Conservation (phyloP, 2,329 filamentous ascomycete genomes). For the Penicillium rolfsii region DNA sequence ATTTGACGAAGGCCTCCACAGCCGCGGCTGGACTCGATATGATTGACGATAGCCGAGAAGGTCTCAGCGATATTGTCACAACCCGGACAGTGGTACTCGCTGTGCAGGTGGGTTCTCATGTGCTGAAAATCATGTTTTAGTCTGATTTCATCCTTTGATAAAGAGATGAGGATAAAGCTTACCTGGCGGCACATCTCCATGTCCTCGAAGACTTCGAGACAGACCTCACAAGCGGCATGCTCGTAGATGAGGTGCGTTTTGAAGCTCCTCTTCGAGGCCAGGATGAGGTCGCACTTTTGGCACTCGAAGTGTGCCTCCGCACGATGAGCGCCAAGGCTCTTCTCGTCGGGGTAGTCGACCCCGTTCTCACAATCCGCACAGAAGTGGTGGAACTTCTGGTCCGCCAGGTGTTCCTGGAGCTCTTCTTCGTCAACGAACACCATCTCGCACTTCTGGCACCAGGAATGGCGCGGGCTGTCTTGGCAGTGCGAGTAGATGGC, state of each 20-base stretch:
- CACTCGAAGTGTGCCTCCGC: neutral
- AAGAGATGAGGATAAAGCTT: neutral
- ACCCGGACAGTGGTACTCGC: neutral
- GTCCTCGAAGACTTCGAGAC: neutral
- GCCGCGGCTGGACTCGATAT: neutral
- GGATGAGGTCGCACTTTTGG: neutral
- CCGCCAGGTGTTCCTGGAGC: neutral
- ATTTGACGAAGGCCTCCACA: neutral
- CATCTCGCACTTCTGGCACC: neutral
- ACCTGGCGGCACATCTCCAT: neutral
- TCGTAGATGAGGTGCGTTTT: neutral
- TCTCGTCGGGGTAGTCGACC: neutral
- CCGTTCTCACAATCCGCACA: neutral
- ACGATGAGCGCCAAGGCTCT: neutral
- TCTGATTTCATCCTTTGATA: neutral
- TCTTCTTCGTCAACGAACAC: neutral
- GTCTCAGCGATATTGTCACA: neutral
- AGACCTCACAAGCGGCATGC: neutral
- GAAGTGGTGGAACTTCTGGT: neutral
- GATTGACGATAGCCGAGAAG: neutral
- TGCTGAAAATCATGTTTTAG: neutral
- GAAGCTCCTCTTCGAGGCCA: neutral
- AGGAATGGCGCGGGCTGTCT: neutral
- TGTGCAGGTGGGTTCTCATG: neutral
- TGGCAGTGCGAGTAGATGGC: conserved; percentile 1